phyloP scores from a whole-genome alignment of 2,329 filamentous ascomycete species.

The Coniochaeta sp. region DNA sequence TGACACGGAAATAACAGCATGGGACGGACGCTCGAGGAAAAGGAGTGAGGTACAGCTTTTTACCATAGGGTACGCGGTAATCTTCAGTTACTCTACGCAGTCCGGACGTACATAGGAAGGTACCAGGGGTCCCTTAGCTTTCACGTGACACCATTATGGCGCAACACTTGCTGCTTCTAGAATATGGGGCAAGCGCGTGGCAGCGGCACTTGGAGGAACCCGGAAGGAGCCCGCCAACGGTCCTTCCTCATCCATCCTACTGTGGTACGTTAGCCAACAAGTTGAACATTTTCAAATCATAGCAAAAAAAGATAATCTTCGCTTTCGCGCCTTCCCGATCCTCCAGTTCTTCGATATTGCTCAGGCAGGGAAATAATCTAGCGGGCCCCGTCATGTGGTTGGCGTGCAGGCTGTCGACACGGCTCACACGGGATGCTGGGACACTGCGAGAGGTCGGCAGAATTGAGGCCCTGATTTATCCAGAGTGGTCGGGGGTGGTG shows the following conservation, averaged over 20 bases:
- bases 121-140: not conserved
- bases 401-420: conserved; percentile 7
- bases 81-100: too few species aligned
- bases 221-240: not conserved
- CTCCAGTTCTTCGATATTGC: not conserved
- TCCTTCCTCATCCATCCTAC: not conserved
- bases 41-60: too few species aligned
- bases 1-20: not conserved
- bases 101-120: not conserved
- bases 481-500: conserved; percentile 16
- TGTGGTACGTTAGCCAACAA: too few species aligned
- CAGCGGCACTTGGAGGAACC: not conserved
- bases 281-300: too few species aligned
- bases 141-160: not conserved
- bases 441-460: conserved; percentile 15
- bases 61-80: too few species aligned
- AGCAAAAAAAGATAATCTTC: not conserved
- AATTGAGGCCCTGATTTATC: conserved; percentile 18
- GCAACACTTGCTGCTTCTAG: not conserved
- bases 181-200: not conserved
- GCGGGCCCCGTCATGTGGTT: conserved; percentile 12
- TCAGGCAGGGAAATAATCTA: conserved; percentile 3
- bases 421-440: conserved; percentile 7
- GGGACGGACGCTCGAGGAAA: too few species aligned
- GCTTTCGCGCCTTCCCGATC: not conserved